Evolutionary conservation across 2,329 filamentous ascomycete species (phyloP), one percentile per base, ranked within the genome.

Genomic region (Seiridium cupressi): DNA sequence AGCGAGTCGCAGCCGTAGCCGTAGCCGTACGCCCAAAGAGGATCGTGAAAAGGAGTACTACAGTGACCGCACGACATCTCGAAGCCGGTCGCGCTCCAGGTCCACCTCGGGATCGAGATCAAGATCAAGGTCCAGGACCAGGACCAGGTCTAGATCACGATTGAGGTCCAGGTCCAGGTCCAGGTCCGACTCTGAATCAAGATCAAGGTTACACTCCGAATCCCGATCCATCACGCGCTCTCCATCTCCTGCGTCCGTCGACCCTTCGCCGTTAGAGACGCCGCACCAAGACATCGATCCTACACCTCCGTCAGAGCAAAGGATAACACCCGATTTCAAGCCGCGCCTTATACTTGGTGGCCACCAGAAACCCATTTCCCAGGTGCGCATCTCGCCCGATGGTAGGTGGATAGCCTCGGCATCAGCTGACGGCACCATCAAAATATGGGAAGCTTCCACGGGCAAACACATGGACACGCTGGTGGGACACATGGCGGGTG

Each of bases 371-470:
- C 88, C 91, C 31, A 86, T 98, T 1, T 90, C 93, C 2, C 88
- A 92, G 58, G 92, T 96, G 54, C 90, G 91, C 68, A 96, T 97
- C 76, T 97, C 93, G 1, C 95, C 94, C 0, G 89, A 97, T 76
- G 92, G 93, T 4, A 84, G 85, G 38, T 95, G 91, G 87, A 91
- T 99, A 65, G 95, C 95, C 26, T 95, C 90, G 63, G 90, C 89
- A 57, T 96, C 92, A 40, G 92, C 94, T 26, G 95, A 99, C 76
- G 90, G 87, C 58, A 95, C 92, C 6, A 85, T 97, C 71, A 96
- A 95, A 75, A 88, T 98, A 61, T 99, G 95, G 93, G 87, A 93
- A 71, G 88, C 91, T 1, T 74, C 76, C 0, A 93, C 90, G 0
- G 94, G 93, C 53, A 84, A 83, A 59, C 88, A 95, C 62, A 86